Base-by-base conservation (phyloP, 83 land plant species). In the Isoetes engelmannii region DNA sequence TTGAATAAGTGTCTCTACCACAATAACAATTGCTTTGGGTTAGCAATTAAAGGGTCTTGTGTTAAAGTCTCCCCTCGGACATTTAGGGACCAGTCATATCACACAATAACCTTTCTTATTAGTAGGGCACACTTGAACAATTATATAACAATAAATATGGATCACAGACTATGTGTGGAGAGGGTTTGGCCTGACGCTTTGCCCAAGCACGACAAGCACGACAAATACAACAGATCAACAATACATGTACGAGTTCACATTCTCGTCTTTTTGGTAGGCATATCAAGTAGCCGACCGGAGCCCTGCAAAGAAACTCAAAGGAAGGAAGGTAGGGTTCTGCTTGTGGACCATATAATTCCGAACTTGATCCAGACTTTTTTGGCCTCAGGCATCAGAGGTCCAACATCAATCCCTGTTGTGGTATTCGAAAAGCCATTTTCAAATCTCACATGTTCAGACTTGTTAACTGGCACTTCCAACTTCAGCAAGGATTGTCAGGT, bases 371-470 rank as follows among this genome's bases (percentile, higher is more conserved):
- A 6, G 74, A 83, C 13, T 74, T 86, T 4, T 92, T 94, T n/a
- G 97, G 92, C 82, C 4, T 79, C 37, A 28, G 1, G 37, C 37
- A 28, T 28, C 37, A 28, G 84, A 6, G 88, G 85, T 7, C 85
- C 95, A 6, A 79, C 61, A 4, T 77, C 89, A 0, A 94, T 87
- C 45, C 89, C 91, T 0, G 95, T 87, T 10, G 79, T 89, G 5
- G 87, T 92, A 51, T 89, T 92, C 64, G 89, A 89, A 78, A 92
- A 92, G 80, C 97, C 97, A n/a, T 78, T 92, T 76, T 68, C 89
- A 69, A 92, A 85, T 57, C 74, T 87, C 50, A 82, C 91, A 10
- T 92, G 89, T 64, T 85, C 89, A 3, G 97, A 92, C 71, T 82
- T 92, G 48, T 62, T 92, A 57, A 49, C 73, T 15, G 93, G 87